Conservation (phyloP, 2,329 filamentous ascomycete species). For the Pseudopyricularia javanii region DNA sequence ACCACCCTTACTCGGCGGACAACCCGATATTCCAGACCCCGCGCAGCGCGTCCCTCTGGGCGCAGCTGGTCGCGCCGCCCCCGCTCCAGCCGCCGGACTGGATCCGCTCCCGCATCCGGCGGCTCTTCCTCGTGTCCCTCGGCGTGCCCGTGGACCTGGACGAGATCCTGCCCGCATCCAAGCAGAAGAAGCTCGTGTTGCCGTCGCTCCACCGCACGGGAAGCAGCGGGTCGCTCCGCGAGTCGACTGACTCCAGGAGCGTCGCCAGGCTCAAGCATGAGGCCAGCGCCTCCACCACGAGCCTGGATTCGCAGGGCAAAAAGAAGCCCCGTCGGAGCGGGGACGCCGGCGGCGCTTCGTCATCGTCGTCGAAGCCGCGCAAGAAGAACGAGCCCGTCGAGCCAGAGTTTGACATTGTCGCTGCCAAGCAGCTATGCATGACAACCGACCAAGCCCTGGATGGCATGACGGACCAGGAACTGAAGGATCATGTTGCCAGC, state of each 20-base stretch:
- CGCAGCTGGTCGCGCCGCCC: conserved; percentile 87
- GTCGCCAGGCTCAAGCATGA: conserved; percentile 24
- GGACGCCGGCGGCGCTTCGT: conserved; percentile 4
- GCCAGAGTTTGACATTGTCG: conserved; percentile 67
- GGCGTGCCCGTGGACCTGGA: conserved; percentile 94
- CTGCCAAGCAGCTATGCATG: conserved; percentile 64
- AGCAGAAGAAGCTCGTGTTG: conserved; percentile 93
- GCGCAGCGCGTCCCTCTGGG: conserved; percentile 84
- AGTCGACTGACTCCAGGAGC: conserved; percentile 39
- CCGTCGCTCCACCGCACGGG: conserved; percentile 56
- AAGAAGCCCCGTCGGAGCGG: conserved; percentile 22
- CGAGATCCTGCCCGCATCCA: conserved; percentile 91
- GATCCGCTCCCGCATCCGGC: conserved; percentile 90
- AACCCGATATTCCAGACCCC: conserved; percentile 69
- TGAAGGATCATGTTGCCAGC: conserved; percentile 57
- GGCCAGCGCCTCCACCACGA: conserved; percentile 42
- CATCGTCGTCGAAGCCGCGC: conserved; percentile 25
- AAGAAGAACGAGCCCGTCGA: conserved; percentile 49
- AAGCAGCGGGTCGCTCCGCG: conserved; percentile 37
- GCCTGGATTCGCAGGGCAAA: conserved; percentile 46
- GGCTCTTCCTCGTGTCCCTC: conserved; percentile 88
- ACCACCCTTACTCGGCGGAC: conserved; percentile 37
- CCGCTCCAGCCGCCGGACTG: conserved; percentile 93
- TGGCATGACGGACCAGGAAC: conserved; percentile 67
- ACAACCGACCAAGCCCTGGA: conserved; percentile 75